Base-by-base conservation (phyloP, 2,329 filamentous ascomycete genomes). In the Cladosporium sp. region DNA sequence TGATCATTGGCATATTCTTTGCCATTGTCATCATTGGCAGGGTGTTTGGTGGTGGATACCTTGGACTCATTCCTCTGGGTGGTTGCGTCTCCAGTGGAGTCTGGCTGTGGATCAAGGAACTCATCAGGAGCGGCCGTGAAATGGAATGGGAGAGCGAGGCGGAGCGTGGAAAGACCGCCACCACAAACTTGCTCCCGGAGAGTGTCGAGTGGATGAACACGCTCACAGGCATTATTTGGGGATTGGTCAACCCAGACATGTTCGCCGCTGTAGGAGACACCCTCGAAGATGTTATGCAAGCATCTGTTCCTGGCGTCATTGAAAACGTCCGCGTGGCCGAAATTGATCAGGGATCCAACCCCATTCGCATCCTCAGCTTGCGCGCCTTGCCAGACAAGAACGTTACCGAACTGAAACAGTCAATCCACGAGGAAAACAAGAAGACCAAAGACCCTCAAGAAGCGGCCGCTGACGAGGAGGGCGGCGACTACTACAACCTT, bases 141-240 rank as follows among this genome's bases (percentile, higher is more conserved):
- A 77, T 85, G 38, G 92, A 96, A 67, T 97, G 92, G 92, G 80
- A 84, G 3, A 89, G 86, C 55, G 92, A 97, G 68, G 84, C 91
- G 70, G 81, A 85, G 48, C 82, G 92, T 53, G 92, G 92, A 3
- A 80, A 93, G 72, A 90, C 84, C 42, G 83, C 92, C 1, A 89
- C 88, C 2, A 84, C 86, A 27, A 96, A 96, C 61, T 74, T 97
- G 24, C 85, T 97, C 6, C 92, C 92, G 0, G 92, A 96, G 70
- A 95, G 88, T 0, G 91, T 95, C 6, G 75, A 80, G 65, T 97
- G 93, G 93, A 86, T 99, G 80, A 99, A 99, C 67, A 91, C 88
- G 0, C 81, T 93, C 44, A 70, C 97, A 3, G 82, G 80, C 1
- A 80, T 96, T 37, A 78, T 93, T 38, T 99, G 93, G 93, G 88